A percentile compares a stretch with the other conserved stretches of the same genome.
These are phyloP conservation scores for Candida sp. DNA, from an alignment of 1,139 yeast genomes.

Conservation along the genomic window DNA sequence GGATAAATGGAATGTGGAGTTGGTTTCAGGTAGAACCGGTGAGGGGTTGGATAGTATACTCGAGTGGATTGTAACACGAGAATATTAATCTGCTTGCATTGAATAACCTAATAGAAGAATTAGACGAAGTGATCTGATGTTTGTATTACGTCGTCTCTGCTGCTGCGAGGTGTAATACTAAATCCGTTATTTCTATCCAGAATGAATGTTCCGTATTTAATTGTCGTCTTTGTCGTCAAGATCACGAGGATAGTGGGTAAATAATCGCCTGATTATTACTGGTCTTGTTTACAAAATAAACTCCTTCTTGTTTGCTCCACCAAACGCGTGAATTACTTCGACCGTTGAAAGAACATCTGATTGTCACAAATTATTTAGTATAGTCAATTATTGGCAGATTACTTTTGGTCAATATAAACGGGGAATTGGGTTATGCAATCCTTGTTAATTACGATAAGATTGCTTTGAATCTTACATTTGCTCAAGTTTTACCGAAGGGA, in stretches of 20 bases:
- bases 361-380: not conserved
- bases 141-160: too few relatives aligned
- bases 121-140: not conserved
- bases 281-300: not conserved
- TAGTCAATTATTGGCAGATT: too few relatives aligned
- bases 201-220: too few relatives aligned
- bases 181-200: too few relatives aligned
- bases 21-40: conserved; percentile 61
- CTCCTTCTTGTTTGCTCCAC: not conserved
- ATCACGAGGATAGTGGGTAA: not conserved
- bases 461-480: too few relatives aligned
- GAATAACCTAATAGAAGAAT: not conserved
- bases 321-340: not conserved
- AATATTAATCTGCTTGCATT: conserved; percentile 7
- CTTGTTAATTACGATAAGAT: too few relatives aligned
- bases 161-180: too few relatives aligned
- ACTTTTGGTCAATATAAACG: too few relatives aligned
- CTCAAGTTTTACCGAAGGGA: not conserved
- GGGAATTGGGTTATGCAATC: too few relatives aligned
- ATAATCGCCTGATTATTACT: not conserved
- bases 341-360: not conserved
- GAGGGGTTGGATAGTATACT: conserved; percentile 42
- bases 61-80: conserved; percentile 43
- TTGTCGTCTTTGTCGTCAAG: not conserved
- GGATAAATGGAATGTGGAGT: conserved; percentile 33